These are phyloP conservation scores for Metschnikowia orientalis DNA, from an alignment of 805 yeast genomes.

Conservation along the genomic window DNA sequence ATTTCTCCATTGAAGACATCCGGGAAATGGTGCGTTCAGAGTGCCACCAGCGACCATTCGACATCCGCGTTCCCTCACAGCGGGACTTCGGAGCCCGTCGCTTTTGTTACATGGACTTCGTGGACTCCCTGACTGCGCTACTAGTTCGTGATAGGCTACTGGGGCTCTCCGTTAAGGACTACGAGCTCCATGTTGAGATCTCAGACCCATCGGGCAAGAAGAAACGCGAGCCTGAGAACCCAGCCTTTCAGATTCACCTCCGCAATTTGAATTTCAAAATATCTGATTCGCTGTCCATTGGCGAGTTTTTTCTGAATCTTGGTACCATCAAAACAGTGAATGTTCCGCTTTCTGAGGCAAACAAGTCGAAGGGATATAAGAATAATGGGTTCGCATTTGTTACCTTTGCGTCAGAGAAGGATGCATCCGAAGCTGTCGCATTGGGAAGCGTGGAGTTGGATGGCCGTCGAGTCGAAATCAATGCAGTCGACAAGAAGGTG, in stretches of 20 bases:
- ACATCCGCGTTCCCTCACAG: slow-evolving; percentile 63
- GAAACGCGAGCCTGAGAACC: slow-evolving; percentile 12
- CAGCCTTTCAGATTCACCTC: slow-evolving; percentile 47
- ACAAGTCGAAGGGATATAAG: slow-evolving; percentile 26
- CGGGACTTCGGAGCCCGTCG: slow-evolving; percentile 52
- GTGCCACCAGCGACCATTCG: slow-evolving; percentile 33
- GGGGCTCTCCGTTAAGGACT: slow-evolving; percentile 20
- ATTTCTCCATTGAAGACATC: slow-evolving; percentile 38
- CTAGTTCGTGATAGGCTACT: slow-evolving; percentile 30
- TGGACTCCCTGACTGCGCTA: slow-evolving; percentile 45
- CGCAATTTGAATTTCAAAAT: slow-evolving; percentile 47
- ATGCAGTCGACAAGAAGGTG: slow-evolving; percentile 39
- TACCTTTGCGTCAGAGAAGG: slow-evolving; percentile 39
- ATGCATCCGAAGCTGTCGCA: slow-evolving; percentile 45
- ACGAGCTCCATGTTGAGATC: slow-evolving; percentile 49
- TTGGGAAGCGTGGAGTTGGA: slow-evolving; percentile 40
- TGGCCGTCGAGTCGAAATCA: slow-evolving; percentile 47
- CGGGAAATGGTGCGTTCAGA: slow-evolving; percentile 33
- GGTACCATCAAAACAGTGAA: slow-evolving; percentile 53
- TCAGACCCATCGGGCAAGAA: slow-evolving; percentile 52
- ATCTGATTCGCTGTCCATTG: slow-evolving; percentile 36
- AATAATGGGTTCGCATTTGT: slow-evolving; percentile 70
- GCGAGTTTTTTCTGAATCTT: slow-evolving; percentile 39
- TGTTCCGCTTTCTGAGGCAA: slow-evolving; percentile 41
- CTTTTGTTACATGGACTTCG: slow-evolving; percentile 69